Percentiles rank a stretch among this genome's conserved stretches.
phyloP scores from a whole-genome alignment of 2,329 filamentous ascomycete genomes.

The Neofusicoccum parvum region DNA sequence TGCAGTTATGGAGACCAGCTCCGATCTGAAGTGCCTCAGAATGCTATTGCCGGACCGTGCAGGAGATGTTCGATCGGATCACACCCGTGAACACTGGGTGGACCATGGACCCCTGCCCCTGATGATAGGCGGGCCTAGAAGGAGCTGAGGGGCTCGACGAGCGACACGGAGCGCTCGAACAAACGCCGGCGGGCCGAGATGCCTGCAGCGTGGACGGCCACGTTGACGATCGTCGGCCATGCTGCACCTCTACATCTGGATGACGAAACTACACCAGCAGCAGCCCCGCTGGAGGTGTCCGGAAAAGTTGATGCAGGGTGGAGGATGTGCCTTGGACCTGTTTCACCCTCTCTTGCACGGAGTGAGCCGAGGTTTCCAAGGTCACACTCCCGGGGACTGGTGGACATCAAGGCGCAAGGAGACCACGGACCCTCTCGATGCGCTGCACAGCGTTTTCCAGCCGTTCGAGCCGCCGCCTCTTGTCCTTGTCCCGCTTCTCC shows the following conservation, averaged over 20 bases:
- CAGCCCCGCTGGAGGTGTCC: background rate
- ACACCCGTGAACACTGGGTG: background rate
- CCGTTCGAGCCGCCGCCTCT: constrained; percentile 67
- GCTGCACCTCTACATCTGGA: background rate
- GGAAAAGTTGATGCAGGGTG: background rate
- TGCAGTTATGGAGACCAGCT: background rate
- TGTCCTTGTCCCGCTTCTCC: constrained; percentile 70
- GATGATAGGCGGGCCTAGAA: background rate
- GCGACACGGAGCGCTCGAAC: background rate
- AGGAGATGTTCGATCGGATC: background rate
- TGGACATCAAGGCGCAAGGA: constrained; percentile 48
- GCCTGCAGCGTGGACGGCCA: background rate
- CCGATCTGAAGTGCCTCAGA: background rate
- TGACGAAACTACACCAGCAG: background rate
- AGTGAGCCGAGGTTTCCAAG: background rate
- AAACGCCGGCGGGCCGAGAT: background rate
- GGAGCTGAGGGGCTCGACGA: background rate
- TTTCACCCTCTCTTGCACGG: background rate
- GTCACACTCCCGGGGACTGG: background rate
- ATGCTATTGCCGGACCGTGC: background rate
- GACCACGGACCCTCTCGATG: constrained; percentile 68
- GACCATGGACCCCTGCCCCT: background rate
- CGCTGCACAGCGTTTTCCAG: constrained; percentile 71
- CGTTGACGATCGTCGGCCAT: background rate
- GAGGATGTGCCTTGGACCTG: background rate